Evolutionary conservation across 2,329 filamentous ascomycete genomes (phyloP), one percentile per base, ranked within the genome.

Genomic region (Fusarium verticillioides): DNA sequence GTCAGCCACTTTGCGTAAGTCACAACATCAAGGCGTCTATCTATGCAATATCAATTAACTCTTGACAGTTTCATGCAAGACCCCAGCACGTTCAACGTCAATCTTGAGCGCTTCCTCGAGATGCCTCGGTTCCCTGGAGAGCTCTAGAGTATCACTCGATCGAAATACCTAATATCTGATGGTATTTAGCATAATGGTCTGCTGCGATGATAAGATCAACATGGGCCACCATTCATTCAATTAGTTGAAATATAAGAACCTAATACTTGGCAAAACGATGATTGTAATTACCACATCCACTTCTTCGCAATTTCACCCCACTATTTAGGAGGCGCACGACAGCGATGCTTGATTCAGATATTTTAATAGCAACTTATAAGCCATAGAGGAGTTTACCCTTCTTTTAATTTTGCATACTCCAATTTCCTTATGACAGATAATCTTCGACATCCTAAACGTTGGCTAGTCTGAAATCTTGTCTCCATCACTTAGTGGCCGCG

Each of bases 1-100:
- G 61, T 64, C 2, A 64, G 61, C 44, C 60, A 63, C 39, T 63
- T 63, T 61, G 60, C 60, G 60, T 36, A 49, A 61, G 60, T 58
- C n/a, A 23, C 3, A 10, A 15, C 4, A 9, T 23, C 7, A n/a
- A 4, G 28, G 13, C 13, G 15, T 16, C 13, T 32, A 23, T 19
- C 9, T 7, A 9, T 8, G 2, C 11, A 2, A 34, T 9, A 16
- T 19, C 15, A n/a, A 11, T 7, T 62, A n/a, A 63, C 19, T 1
- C 2, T 9, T 0, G 4, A 3, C 2, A 63, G 61, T 9, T 63
- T 63, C 0, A 15, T 50, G 10, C 43, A 63, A 34, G 61, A 62
- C 9, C 61, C 57, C 1, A 10, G 36, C 2, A 62, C 43, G 1
- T 63, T 63, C 10, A 63, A 62, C 5, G 19, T 11, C 1, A 36